Evolutionary conservation across 495 filamentous ascomycete species (phyloP).

Genomic region (Penicillium nucicola): DNA sequence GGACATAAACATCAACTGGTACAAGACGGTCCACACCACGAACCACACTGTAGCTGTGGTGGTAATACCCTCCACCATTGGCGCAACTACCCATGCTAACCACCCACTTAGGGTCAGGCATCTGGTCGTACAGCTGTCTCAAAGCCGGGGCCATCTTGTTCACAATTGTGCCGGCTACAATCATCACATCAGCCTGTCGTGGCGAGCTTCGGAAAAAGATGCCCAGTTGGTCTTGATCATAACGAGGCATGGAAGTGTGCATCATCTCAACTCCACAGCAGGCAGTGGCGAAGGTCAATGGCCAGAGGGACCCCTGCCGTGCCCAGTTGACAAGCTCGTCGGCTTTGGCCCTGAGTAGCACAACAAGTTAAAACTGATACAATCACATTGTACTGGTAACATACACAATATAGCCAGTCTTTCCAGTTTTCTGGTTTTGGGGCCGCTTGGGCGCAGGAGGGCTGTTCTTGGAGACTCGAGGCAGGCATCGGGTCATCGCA

Average conservation of each 20-base stretch:
- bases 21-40: constrained; percentile 88
- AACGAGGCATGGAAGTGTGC: constrained; percentile 88
- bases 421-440: constrained; percentile 1
- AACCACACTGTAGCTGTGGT: constrained; percentile 87
- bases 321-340: constrained; percentile 85
- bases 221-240: constrained; percentile 88
- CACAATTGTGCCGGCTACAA: constrained; percentile 85
- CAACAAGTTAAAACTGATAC: not conserved
- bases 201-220: constrained; percentile 94
- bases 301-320: constrained; percentile 87
- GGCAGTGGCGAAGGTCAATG: constrained; percentile 88
- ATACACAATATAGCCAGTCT: constrained; percentile 9
- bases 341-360: constrained; percentile 62
- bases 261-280: constrained; percentile 97
- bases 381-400: not conserved
- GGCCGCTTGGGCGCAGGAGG: not conserved
- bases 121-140: constrained; percentile 90
- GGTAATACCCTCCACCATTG: constrained; percentile 92
- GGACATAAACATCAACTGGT: constrained; percentile 89
- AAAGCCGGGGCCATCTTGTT: constrained; percentile 96
- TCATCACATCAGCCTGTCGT: constrained; percentile 92
- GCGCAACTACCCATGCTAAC: constrained; percentile 89
- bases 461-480: not conserved
- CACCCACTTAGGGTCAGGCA: constrained; percentile 92
- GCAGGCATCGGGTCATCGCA: not conserved